Percentiles rank a stretch among this genome's conserved stretches.
phyloP scores from a whole-genome alignment of 495 filamentous ascomycete species.

The Rhizodiscina lignyota region DNA sequence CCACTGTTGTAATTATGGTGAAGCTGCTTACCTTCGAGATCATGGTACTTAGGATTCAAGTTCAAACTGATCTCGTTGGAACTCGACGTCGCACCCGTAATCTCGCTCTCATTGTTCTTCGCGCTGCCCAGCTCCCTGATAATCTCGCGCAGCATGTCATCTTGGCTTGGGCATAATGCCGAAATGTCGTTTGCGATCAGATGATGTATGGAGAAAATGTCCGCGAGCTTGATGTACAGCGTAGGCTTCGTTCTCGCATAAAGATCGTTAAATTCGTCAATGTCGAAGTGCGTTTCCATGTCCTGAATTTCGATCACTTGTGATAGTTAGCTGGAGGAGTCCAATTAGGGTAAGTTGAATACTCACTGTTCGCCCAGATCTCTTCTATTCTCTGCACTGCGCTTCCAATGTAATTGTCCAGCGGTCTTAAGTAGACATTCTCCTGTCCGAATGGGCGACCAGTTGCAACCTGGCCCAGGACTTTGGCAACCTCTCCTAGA shows the following conservation, averaged over 20 bases:
- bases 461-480: constrained; percentile 70
- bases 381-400: constrained; percentile 65
- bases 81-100: constrained; percentile 70
- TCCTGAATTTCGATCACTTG: constrained; percentile 66
- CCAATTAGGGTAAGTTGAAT: not conserved
- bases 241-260: constrained; percentile 92
- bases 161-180: constrained; percentile 55
- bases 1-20: too few relatives aligned
- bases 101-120: constrained; percentile 85
- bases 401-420: constrained; percentile 79
- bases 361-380: constrained; percentile 51
- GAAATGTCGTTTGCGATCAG: constrained; percentile 67
- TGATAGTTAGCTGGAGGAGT: constrained; percentile 13
- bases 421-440: constrained; percentile 85
- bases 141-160: constrained; percentile 82
- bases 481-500: constrained; percentile 75
- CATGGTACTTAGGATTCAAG: constrained; percentile 78
- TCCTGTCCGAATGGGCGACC: constrained; percentile 83
- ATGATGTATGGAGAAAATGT: constrained; percentile 92
- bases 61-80: constrained; percentile 85
- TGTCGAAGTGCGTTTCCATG: constrained; percentile 84
- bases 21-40: constrained; percentile 57
- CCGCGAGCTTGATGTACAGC: constrained; percentile 94
- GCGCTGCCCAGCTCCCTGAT: constrained; percentile 86
- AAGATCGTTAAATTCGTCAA: constrained; percentile 95